Evolutionary conservation across 176 grass and related monocot genomes (phyloP).

Genomic region (Oryza nivara): DNA sequence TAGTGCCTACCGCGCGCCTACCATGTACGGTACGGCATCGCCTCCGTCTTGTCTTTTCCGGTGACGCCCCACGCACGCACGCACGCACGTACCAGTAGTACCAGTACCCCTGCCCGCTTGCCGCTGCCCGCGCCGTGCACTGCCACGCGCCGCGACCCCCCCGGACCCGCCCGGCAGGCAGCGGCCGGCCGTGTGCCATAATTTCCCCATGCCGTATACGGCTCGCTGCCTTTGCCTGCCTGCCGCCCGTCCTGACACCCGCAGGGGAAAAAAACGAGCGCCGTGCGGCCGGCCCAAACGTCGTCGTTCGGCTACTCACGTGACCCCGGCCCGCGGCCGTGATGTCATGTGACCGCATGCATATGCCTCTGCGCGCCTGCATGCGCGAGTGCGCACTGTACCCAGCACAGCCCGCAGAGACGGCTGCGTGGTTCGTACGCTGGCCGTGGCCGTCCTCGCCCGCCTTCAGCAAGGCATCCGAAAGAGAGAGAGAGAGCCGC

Average conservation of each 20-base stretch:
- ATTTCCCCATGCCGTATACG: conserved; percentile 18
- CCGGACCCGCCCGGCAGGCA: not conserved
- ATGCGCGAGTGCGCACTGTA: not conserved
- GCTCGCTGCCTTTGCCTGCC: not conserved
- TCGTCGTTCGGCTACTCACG: conserved; percentile 12
- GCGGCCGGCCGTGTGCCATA: conserved; percentile 6
- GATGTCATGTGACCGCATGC: conserved; percentile 19
- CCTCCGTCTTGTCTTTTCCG: conserved; percentile 22
- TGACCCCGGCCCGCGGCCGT: not conserved
- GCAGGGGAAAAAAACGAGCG: not conserved
- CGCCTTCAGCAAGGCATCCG: not conserved
- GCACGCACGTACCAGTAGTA: not conserved
- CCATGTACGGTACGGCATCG: not conserved
- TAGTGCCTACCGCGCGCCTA: not conserved
- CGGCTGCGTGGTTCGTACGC: not conserved
- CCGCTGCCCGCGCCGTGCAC: conserved; percentile 22
- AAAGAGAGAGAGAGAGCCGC: not conserved
- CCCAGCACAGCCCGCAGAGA: not conserved
- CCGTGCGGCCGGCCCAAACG: not conserved
- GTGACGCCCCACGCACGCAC: conserved; percentile 9
- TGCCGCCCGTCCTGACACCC: not conserved
- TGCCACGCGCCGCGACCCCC: not conserved
- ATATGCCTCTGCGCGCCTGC: too few species aligned
- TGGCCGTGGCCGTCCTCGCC: not conserved
- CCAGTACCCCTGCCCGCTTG: too few species aligned